Conservation (phyloP, 495 filamentous ascomycete species). For the Acidiella bohemica region DNA sequence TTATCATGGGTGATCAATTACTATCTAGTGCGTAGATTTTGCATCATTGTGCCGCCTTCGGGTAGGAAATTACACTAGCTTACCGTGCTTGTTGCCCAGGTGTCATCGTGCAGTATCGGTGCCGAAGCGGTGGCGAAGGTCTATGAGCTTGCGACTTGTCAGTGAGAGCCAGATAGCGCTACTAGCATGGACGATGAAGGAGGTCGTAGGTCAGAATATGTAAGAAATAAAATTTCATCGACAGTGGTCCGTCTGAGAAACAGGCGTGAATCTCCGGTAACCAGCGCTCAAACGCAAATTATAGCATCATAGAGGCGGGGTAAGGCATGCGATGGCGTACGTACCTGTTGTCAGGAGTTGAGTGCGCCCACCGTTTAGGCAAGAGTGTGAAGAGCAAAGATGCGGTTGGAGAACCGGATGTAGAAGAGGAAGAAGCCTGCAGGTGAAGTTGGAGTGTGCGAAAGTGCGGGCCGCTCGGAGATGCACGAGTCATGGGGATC, state of each 20-base stretch:
- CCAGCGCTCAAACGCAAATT: slow-evolving; percentile 9
- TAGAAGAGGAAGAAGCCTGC: too few species aligned
- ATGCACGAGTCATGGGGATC: too few species aligned
- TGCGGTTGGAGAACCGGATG: too few species aligned
- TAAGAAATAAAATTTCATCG: slow-evolving; percentile 9
- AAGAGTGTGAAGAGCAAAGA: too few species aligned
- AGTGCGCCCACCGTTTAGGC: too few species aligned
- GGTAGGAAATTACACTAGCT: background rate
- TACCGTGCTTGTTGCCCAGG: background rate
- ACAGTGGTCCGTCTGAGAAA: slow-evolving; percentile 6
- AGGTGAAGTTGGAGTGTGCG: too few species aligned
- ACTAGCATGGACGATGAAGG: background rate
- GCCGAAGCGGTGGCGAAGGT: background rate
- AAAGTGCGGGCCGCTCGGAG: too few species aligned
- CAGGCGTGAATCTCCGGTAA: slow-evolving; percentile 9
- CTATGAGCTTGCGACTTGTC: background rate
- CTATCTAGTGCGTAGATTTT: slow-evolving; percentile 10
- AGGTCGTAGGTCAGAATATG: slow-evolving; percentile 5
- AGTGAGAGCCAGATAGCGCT: background rate
- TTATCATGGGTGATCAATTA: slow-evolving; percentile 3
- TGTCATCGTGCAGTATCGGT: background rate
- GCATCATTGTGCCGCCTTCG: slow-evolving; percentile 9
- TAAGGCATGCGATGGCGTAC: too few species aligned
- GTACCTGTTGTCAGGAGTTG: too few species aligned
- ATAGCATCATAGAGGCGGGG: slow-evolving; percentile 3